Conservation (phyloP, 1,284 basidiomycete genomes). For the Exsudoporus floridanus region DNA sequence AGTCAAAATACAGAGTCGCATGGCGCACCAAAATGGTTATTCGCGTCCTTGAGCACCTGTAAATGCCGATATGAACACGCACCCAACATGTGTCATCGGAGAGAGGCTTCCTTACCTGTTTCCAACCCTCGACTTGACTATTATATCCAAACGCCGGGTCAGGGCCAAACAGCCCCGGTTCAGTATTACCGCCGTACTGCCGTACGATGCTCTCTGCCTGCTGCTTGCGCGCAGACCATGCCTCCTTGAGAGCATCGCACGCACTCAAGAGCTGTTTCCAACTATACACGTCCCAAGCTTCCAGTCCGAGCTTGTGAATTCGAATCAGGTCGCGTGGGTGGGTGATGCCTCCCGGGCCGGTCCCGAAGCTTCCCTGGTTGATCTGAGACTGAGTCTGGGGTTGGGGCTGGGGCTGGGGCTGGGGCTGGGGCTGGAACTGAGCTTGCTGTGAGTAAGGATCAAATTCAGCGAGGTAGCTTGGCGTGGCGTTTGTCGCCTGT, state of each 20-base stretch:
- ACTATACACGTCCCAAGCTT: slow-evolving; percentile 55
- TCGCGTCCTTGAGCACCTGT: slow-evolving; percentile 54
- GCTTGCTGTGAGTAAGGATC: slow-evolving; percentile 46
- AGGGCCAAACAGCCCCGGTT: slow-evolving; percentile 26
- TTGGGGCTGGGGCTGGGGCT: background rate
- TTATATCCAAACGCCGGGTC: slow-evolving; percentile 30
- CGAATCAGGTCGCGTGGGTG: slow-evolving; percentile 60
- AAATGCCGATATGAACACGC: slow-evolving; percentile 5
- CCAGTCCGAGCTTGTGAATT: slow-evolving; percentile 52
- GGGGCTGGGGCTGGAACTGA: background rate
- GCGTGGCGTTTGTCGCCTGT: slow-evolving; percentile 38
- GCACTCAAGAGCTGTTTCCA: slow-evolving; percentile 57
- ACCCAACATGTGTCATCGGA: background rate
- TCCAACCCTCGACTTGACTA: slow-evolving; percentile 45
- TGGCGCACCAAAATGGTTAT: slow-evolving; percentile 46
- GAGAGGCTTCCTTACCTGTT: slow-evolving; percentile 43
- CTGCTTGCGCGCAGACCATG: slow-evolving; percentile 51
- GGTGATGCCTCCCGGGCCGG: slow-evolving; percentile 33
- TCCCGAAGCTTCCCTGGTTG: slow-evolving; percentile 9
- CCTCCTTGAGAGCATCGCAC: slow-evolving; percentile 52
- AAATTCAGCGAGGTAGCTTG: slow-evolving; percentile 48
- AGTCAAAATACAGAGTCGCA: background rate
- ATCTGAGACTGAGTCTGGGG: slow-evolving; percentile 9
- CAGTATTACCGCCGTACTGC: slow-evolving; percentile 38
- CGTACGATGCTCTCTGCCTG: slow-evolving; percentile 44